Evolutionary conservation across 257 asterid species (phyloP).

Genomic region (Solanum ossicruentum): DNA sequence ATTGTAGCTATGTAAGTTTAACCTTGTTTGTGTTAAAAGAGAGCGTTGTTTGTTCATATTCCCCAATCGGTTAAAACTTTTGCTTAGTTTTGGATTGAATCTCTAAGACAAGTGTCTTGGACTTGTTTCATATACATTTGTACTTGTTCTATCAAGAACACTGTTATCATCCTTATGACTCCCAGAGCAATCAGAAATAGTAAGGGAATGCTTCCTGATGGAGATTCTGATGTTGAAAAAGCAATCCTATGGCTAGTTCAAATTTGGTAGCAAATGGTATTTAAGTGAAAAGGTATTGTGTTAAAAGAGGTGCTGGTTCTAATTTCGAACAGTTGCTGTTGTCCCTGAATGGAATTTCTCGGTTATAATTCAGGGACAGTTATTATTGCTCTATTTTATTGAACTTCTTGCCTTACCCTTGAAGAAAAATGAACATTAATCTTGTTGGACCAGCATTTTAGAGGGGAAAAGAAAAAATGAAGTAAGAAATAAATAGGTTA

Average conservation of each 20-base stretch:
- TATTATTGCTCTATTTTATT: background rate
- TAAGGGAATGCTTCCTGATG: background rate
- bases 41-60: background rate
- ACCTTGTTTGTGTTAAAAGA: background rate
- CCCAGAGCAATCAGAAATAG: background rate
- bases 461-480: background rate
- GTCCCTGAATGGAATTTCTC: background rate
- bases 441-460: background rate
- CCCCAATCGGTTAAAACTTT: background rate
- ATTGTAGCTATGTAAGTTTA: background rate
- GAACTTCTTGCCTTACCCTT: background rate
- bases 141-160: background rate
- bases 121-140: background rate
- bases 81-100: background rate
- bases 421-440: background rate
- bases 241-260: background rate
- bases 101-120: background rate
- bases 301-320: background rate
- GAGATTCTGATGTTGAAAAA: background rate
- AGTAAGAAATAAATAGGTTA: background rate
- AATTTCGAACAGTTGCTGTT: background rate
- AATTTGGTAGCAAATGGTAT: background rate
- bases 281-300: background rate
- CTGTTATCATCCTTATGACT: background rate
- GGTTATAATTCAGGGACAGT: background rate